Evolutionary conservation across 2,329 filamentous ascomycete genomes (phyloP).

Genomic region (Ophiognomonia clavigignenti-juglandacearum): DNA sequence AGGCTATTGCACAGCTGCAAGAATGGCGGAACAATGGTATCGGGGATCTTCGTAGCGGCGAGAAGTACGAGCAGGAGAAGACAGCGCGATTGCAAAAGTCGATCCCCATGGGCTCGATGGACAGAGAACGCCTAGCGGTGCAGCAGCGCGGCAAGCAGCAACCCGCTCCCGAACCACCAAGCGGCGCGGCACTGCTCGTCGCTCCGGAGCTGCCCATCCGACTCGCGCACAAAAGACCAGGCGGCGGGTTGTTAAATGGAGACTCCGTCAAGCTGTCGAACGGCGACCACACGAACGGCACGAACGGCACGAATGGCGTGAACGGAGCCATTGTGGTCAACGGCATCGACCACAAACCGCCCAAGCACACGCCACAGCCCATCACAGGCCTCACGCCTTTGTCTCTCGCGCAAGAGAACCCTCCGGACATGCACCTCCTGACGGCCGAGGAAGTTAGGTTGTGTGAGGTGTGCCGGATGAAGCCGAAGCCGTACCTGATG

Average conservation of each 20-base stretch:
- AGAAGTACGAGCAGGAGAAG: conserved; percentile 92
- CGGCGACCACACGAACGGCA: conserved; percentile 44
- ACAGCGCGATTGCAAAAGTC: conserved; percentile 64
- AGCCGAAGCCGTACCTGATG: conserved; percentile 91
- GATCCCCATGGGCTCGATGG: conserved; percentile 74
- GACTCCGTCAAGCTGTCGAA: conserved; percentile 40
- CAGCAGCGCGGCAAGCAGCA: conserved; percentile 65
- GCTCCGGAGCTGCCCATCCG: conserved; percentile 71
- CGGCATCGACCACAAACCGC: conserved; percentile 40
- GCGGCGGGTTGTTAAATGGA: conserved; percentile 38
- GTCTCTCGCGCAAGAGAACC: conserved; percentile 67
- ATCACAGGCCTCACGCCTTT: conserved; percentile 60
- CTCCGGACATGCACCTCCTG: conserved; percentile 79
- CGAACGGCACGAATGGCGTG: conserved; percentile 20
- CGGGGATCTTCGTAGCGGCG: conserved; percentile 76
- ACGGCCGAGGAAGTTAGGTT: conserved; percentile 80
- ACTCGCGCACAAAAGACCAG: conserved; percentile 29
- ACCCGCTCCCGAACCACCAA: conserved; percentile 63
- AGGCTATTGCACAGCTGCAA: conserved; percentile 85
- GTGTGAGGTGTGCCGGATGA: conserved; percentile 76
- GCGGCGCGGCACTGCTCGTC: conserved; percentile 71
- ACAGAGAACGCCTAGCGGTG: conserved; percentile 71
- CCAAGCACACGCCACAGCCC: conserved; percentile 49
- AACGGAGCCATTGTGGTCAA: conserved; percentile 37
- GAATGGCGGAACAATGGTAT: conserved; percentile 89